Conservation (phyloP, 768 basidiomycete genomes). For the Aureoboletus auriporus region DNA sequence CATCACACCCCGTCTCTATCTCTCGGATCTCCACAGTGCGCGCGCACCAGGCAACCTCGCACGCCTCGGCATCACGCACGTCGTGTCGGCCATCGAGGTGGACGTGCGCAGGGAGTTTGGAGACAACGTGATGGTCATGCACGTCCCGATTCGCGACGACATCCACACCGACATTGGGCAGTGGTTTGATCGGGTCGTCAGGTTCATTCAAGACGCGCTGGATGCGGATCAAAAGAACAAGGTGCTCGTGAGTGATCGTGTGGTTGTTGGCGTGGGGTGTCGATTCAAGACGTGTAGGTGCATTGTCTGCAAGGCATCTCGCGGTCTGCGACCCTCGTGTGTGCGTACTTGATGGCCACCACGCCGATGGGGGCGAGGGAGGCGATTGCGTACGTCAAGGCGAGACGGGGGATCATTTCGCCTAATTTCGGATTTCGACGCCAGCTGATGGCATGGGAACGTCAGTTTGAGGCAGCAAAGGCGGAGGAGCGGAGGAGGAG, state of each 20-base stretch:
- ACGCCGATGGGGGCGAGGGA: slow-evolving; percentile 49
- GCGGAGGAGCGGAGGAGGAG: slow-evolving; percentile 9
- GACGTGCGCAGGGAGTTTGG: slow-evolving; percentile 24
- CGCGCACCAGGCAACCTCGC: slow-evolving; percentile 42
- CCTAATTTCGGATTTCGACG: slow-evolving; percentile 66
- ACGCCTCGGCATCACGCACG: slow-evolving; percentile 66
- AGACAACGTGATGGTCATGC: slow-evolving; percentile 41
- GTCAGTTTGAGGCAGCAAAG: slow-evolving; percentile 26
- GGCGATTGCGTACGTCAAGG: slow-evolving; percentile 51
- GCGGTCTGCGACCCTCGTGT: slow-evolving; percentile 70
- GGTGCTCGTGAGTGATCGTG: slow-evolving; percentile 42
- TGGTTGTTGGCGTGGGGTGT: background rate
- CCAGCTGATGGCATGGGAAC: slow-evolving; percentile 46
- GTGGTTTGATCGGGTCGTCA: slow-evolving; percentile 47
- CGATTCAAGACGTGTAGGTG: slow-evolving; percentile 41
- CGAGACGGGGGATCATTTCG: slow-evolving; percentile 54
- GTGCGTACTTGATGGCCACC: slow-evolving; percentile 61
- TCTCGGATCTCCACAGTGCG: slow-evolving; percentile 62
- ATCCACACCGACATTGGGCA: slow-evolving; percentile 37
- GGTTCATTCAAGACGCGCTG: slow-evolving; percentile 50
- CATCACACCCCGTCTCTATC: slow-evolving; percentile 52
- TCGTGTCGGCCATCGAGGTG: slow-evolving; percentile 61
- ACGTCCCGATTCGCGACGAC: slow-evolving; percentile 47
- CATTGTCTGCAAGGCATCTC: slow-evolving; percentile 77
- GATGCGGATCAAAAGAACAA: slow-evolving; percentile 38